Percentiles rank a stretch among this genome's conserved stretches.
Evolutionary conservation across 2,329 filamentous ascomycete genomes (phyloP).

Genomic region (Knufia petricola): DNA sequence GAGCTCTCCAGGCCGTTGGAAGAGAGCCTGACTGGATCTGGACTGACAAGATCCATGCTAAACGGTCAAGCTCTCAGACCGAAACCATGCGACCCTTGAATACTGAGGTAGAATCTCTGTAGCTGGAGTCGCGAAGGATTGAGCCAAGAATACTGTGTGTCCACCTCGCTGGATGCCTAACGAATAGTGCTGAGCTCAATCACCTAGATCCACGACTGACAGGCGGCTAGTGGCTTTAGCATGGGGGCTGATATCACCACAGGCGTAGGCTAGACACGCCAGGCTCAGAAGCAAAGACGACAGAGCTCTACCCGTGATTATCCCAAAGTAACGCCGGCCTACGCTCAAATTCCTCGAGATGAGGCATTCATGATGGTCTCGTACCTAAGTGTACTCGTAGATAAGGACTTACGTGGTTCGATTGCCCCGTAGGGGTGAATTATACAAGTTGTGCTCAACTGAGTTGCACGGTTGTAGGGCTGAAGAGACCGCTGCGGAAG

Average conservation of each 20-base stretch:
- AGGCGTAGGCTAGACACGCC: too few species aligned
- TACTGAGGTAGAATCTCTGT: not conserved
- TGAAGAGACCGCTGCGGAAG: too few species aligned
- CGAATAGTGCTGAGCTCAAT: not conserved
- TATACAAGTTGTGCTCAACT: too few species aligned
- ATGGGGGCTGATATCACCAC: not conserved
- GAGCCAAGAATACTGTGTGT: not conserved
- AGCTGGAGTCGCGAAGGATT: not conserved
- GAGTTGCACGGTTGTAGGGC: too few species aligned
- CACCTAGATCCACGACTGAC: not conserved
- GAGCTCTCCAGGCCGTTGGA: not conserved
- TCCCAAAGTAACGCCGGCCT: too few species aligned
- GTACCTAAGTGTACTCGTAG: too few species aligned
- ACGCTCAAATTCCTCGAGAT: too few species aligned
- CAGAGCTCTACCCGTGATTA: too few species aligned
- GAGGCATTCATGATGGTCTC: too few species aligned
- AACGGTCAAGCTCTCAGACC: not conserved
- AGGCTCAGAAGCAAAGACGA: too few species aligned
- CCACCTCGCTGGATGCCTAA: not conserved
- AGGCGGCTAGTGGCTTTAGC: not conserved
- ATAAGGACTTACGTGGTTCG: too few species aligned
- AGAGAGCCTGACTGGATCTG: not conserved
- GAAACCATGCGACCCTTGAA: not conserved
- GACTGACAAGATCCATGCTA: not conserved
- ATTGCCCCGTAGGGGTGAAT: too few species aligned